Base-by-base conservation (phyloP, 805 yeast genomes). In the Kuraishia capsulata region DNA sequence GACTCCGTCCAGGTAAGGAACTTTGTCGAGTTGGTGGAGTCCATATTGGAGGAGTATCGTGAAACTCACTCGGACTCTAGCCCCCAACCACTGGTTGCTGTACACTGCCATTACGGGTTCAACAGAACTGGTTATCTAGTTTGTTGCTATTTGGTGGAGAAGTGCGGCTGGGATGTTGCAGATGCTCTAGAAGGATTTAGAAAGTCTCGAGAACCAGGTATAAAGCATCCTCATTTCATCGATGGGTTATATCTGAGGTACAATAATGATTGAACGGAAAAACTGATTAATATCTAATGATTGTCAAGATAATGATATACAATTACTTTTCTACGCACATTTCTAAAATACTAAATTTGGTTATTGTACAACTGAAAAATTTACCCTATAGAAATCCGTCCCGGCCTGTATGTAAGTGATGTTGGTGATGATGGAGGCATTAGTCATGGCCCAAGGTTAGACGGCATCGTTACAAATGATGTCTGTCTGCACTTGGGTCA, bases 101-200 rank as follows among this genome's bases (percentile, higher is more conserved):
- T 83, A 5, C 92, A 83, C 54, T 82, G 92, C 52, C 92, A 82
- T 53, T 82, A 82, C 51, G 92, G 90, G 4, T 84, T 81, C 57
- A 82, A 82, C 53, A 62, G 90, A 40, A 82, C 90, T 0, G 90
- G 92, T 2, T 82, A 75, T 48, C 64, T 83, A 37, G 73, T 82
- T 16, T 78, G 85, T 51, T 73, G 83, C 49, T 83, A 77, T 51
- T 59, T 82, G 49, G 67, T 83, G 19, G 86, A 80, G 49, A 61
- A 59, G 37, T 54, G 73, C 24, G 76, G 76, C 0, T 73, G 81
- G 73, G 50, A 67, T 3, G 84, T 81, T 2, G 61, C 62, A 28
- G 83, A 78, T 35, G 84, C 90, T 0, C 65, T 82, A 13, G 70
- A 64, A 10, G 78, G 78, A 1, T 82, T 78, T 52, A 65, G 61